Percentiles rank a stretch among this genome's conserved stretches.
These are phyloP conservation scores for Aaosphaeria pasadenensis DNA, from an alignment of 2,329 filamentous ascomycete genomes.

Conservation along the genomic window DNA sequence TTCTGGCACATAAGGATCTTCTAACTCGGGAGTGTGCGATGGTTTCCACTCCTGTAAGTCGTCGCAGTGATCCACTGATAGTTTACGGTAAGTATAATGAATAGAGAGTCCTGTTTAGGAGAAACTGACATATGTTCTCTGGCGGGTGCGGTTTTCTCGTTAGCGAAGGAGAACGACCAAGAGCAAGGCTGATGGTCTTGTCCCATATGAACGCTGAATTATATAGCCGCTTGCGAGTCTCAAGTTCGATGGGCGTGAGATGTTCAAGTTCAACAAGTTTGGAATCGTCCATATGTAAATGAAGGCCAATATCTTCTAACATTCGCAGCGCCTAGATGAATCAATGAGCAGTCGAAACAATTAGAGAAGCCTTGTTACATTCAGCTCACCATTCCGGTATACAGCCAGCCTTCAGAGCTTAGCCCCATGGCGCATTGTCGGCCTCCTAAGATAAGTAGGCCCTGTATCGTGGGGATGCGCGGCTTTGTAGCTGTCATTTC, in stretches of 20 bases:
- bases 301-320: slow-evolving; percentile 15
- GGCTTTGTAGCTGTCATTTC: slow-evolving; percentile 13
- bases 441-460: slow-evolving; percentile 15
- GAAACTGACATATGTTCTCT: neutral
- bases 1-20: neutral
- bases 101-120: neutral
- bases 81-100: neutral
- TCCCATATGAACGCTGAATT: slow-evolving; percentile 15
- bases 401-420: slow-evolving; percentile 17
- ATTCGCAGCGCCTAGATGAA: slow-evolving; percentile 6
- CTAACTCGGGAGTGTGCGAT: neutral
- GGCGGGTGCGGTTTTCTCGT: slow-evolving; percentile 1
- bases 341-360: neutral
- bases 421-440: slow-evolving; percentile 15
- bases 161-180: slow-evolving; percentile 14
- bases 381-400: slow-evolving; percentile 13
- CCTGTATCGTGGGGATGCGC: slow-evolving; percentile 14
- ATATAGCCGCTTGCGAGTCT: slow-evolving; percentile 13
- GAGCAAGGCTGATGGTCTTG: slow-evolving; percentile 15
- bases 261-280: slow-evolving; percentile 7
- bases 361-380: neutral
- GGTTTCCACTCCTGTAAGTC: neutral
- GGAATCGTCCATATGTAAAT: slow-evolving; percentile 6
- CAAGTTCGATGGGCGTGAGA: slow-evolving; percentile 11
- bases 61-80: neutral